Base-by-base conservation (phyloP, 1,139 yeast genomes). In the Sugiyamaella xylanicola region DNA sequence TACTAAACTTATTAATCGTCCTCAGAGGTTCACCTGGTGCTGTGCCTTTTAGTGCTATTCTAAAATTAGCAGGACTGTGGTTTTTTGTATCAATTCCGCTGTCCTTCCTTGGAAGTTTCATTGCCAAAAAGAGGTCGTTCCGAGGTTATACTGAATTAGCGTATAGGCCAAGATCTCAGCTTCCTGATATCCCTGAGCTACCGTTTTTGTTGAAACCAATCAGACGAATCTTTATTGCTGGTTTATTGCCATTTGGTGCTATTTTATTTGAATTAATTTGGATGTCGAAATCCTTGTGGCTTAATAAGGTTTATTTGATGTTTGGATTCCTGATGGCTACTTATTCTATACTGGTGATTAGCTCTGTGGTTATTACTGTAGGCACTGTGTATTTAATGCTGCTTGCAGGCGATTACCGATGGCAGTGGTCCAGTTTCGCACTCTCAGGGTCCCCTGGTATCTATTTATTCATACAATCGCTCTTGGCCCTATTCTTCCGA, bases 361-460 rank as follows among this genome's bases (percentile, higher is more conserved):
- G 97, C 11, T 86, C 96, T 7, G 79, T 87, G 16, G 78, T 92
- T 61, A 90, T 91, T 46, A 86, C 97, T 0, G 76, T 91, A 20
- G 77, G 92, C 65, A 81, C 90, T 75, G 83, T 87, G 36, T 93
- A 93, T 73, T 87, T 88, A 74, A 81, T 92, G n/a, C 79, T 93
- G 61, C 89, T 97, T 68, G 77, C 90, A 48, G 99, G 93, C 69
- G 88, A 93, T 72, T 91, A 95, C 77, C 84, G 85, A 71, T 93
- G 99, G 99, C 97, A 91, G 69, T 93, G 99, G 99, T 85, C 92
- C 71, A 84, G 96, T 9, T 78, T 91, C 65, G 80, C 86, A 65
- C 80, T 91, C 58, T 93, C 96, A 27, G 97, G 97, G 53, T 95
- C 97, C 27, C 86, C 96, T 72, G 80, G 96, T 0, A 66, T 86